phyloP scores from a whole-genome alignment of 2,329 filamentous ascomycete species.

The Decorospora gaudefroyi region DNA sequence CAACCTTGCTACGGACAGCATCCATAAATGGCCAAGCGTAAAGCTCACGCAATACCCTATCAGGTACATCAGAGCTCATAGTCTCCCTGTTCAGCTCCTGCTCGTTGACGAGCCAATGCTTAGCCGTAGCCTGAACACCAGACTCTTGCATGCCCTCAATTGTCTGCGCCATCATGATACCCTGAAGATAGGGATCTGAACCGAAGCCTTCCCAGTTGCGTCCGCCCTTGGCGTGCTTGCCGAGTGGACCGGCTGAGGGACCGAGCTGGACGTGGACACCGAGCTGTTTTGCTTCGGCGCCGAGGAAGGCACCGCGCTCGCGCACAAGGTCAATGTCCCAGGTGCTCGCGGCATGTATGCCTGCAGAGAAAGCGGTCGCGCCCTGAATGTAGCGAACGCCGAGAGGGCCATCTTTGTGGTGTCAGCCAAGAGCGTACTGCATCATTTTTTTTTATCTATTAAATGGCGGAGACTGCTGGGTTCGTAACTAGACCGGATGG shows the following conservation, averaged over 20 bases:
- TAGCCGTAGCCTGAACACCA: constrained; percentile 50
- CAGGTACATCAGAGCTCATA: constrained; percentile 65
- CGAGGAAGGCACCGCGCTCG: constrained; percentile 43
- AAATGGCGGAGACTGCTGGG: no score
- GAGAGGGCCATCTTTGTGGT: constrained; percentile 44
- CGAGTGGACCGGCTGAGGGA: constrained; percentile 50
- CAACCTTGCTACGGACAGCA: constrained; percentile 68
- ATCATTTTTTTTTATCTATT: no score
- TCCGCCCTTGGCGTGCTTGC: constrained; percentile 49
- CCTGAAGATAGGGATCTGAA: constrained; percentile 55
- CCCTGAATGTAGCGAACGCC: constrained; percentile 47
- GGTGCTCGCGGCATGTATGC: constrained; percentile 48
- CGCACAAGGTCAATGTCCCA: constrained; percentile 46
- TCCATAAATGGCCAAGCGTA: constrained; percentile 81
- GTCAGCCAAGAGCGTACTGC: constrained; percentile 8
- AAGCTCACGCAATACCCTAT: constrained; percentile 74
- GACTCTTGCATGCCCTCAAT: constrained; percentile 53
- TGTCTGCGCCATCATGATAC: constrained; percentile 50
- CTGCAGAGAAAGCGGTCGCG: constrained; percentile 48
- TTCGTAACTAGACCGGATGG: no score
- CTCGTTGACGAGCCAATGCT: constrained; percentile 66
- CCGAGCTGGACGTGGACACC: constrained; percentile 52
- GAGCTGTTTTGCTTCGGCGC: constrained; percentile 49
- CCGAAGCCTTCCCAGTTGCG: constrained; percentile 58
- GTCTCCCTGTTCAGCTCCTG: constrained; percentile 61